A percentile compares a stretch with the other conserved stretches of the same genome.
Conservation (phyloP, 257 asterid genomes). For the Plantago elongata region DNA sequence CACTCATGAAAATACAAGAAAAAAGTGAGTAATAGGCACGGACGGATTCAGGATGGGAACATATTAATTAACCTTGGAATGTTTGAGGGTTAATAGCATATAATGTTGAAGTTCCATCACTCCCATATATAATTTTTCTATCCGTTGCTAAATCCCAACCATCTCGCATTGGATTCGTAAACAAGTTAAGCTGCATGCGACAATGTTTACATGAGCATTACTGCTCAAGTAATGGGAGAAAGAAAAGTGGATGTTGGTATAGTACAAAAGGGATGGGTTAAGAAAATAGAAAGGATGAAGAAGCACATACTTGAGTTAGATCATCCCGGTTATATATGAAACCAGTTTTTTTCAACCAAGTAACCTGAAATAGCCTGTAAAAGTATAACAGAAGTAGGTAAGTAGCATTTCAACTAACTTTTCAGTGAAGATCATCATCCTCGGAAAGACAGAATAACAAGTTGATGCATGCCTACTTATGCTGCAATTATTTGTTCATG, state of each 20-base stretch:
- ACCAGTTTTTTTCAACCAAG: slow-evolving; percentile 78
- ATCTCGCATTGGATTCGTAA: slow-evolving; percentile 74
- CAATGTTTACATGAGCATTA: not conserved
- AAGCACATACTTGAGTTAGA: slow-evolving; percentile 68
- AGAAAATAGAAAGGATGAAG: slow-evolving; percentile 16
- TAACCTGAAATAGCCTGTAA: slow-evolving; percentile 95
- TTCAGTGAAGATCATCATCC: no score
- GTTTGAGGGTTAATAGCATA: slow-evolving; percentile 67
- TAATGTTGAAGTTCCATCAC: slow-evolving; percentile 86
- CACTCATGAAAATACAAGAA: not conserved
- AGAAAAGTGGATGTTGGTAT: no score
- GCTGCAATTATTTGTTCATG: no score
- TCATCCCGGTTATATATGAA: slow-evolving; percentile 69
- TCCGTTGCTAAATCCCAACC: slow-evolving; percentile 98
- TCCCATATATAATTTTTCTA: slow-evolving; percentile 68
- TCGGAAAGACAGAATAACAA: not conserved
- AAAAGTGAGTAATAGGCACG: not conserved
- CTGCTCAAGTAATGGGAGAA: no score
- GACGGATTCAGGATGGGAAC: not conserved
- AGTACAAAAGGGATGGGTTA: no score
- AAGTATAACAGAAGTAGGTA: slow-evolving; percentile 25
- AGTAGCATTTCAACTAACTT: not conserved
- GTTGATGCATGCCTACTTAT: not conserved
- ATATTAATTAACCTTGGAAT: slow-evolving; percentile 42
- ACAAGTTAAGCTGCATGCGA: slow-evolving; percentile 46